phyloP scores from a whole-genome alignment of 495 filamentous ascomycete genomes.

The Opeltia flavorubescens region DNA sequence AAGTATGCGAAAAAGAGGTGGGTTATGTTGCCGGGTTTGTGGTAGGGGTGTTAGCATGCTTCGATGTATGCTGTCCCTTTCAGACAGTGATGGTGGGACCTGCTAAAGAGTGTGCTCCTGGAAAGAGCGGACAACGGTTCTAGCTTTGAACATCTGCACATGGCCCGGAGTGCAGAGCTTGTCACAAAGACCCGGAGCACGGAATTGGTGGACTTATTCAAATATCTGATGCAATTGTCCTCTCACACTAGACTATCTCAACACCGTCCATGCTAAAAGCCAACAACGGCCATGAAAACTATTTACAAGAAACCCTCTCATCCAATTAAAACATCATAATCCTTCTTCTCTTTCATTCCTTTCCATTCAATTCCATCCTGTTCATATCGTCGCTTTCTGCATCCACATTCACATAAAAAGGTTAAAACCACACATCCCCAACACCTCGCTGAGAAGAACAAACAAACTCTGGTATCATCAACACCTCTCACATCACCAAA shows the following conservation, averaged over 20 bases:
- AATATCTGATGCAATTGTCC: too few relatives aligned
- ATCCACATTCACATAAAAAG: neutral
- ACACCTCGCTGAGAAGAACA: neutral
- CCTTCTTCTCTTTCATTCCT: neutral
- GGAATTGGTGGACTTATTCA: too few relatives aligned
- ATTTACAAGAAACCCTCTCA: neutral
- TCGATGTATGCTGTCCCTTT: neutral
- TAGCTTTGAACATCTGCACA: too few relatives aligned
- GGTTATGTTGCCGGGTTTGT: slow-evolving; percentile 59
- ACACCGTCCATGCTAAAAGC: too few relatives aligned
- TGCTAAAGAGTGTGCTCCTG: too few relatives aligned
- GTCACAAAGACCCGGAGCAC: too few relatives aligned
- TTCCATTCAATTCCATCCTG: neutral
- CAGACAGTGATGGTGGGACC: too few relatives aligned
- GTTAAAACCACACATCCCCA: neutral
- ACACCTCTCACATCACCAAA: neutral
- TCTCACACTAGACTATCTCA: too few relatives aligned
- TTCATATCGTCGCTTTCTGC: neutral
- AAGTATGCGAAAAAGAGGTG: slow-evolving; percentile 82
- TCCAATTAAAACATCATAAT: too few relatives aligned
- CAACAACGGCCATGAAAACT: neutral
- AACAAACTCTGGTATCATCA: neutral
- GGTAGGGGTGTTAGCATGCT: slow-evolving; percentile 20
- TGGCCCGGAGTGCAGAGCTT: too few relatives aligned
- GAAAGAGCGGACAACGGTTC: too few relatives aligned